These are phyloP conservation scores for Colletotrichum falcatum DNA, from an alignment of 2,329 filamentous ascomycete species.

Conservation along the genomic window DNA sequence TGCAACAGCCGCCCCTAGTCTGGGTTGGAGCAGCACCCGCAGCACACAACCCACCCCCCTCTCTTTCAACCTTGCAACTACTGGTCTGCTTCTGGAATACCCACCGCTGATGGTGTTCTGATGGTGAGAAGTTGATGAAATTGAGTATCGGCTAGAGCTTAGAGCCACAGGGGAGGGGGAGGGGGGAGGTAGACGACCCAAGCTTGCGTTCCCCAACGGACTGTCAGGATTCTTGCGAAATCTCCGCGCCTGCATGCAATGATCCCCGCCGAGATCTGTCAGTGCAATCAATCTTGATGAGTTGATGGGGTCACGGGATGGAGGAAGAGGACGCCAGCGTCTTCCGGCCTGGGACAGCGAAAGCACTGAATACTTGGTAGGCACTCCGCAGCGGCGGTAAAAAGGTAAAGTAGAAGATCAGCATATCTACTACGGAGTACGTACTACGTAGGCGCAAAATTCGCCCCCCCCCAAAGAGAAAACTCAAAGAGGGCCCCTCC, in stretches of 20 bases:
- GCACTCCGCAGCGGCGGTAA: slow-evolving; percentile 6
- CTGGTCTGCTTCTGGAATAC: slow-evolving; percentile 27
- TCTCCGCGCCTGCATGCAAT: slow-evolving; percentile 24
- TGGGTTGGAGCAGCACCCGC: slow-evolving; percentile 1
- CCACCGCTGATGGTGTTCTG: slow-evolving; percentile 30
- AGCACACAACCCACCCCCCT: background rate
- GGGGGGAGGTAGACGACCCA: too few species aligned
- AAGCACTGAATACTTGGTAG: background rate
- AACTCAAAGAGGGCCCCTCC: background rate
- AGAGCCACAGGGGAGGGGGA: background rate
- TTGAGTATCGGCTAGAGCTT: background rate
- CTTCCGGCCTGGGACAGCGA: background rate
- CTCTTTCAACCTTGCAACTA: slow-evolving; percentile 5
- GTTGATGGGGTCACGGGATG: background rate
- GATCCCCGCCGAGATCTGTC: slow-evolving; percentile 22
- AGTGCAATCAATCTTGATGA: background rate
- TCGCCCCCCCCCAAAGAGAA: background rate
- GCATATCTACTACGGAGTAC: too few species aligned
- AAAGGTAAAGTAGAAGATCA: slow-evolving; percentile 21
- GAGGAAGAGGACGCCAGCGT: background rate
- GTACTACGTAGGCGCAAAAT: too few species aligned
- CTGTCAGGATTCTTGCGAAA: slow-evolving; percentile 25
- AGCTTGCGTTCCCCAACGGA: slow-evolving; percentile 25
- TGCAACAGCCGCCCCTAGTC: slow-evolving; percentile 38
- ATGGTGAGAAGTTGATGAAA: slow-evolving; percentile 38